Evolutionary conservation across 176 grass and related monocot species (phyloP).

Genomic region (Cenchrus fungigraminus): DNA sequence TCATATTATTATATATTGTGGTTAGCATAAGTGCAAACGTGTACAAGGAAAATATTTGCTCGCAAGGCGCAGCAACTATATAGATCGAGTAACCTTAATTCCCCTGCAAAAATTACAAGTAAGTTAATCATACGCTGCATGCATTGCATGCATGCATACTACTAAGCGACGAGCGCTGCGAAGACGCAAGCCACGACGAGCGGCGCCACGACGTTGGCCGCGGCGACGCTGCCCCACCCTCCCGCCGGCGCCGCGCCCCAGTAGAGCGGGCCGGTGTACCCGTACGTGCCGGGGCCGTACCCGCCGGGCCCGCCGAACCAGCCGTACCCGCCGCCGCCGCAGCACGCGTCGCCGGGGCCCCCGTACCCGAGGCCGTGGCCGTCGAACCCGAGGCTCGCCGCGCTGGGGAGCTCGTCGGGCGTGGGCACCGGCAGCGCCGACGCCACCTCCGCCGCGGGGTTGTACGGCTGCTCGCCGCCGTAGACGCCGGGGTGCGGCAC

Average conservation of each 20-base stretch:
- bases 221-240: not conserved
- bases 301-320: slow-evolving; percentile 36
- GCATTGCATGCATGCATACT: no score
- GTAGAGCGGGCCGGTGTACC: slow-evolving; percentile 35
- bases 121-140: not conserved
- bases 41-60: no score
- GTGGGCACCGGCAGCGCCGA: slow-evolving; percentile 43
- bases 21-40: no score
- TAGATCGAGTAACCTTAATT: no score
- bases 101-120: not conserved
- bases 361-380: not conserved
- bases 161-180: not conserved
- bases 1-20: no score
- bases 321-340: slow-evolving; percentile 32
- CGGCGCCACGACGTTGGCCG: not conserved
- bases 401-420: slow-evolving; percentile 28
- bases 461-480: not conserved
- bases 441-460: slow-evolving; percentile 35
- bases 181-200: not conserved
- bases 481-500: not conserved
- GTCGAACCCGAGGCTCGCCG: not conserved
- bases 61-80: no score
- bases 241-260: slow-evolving; percentile 23
- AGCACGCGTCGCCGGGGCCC: slow-evolving; percentile 19
- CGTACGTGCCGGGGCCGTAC: slow-evolving; percentile 16